These are phyloP conservation scores for Saccharomycopsis amapae DNA, from an alignment of 805 yeast genomes.

Conservation along the genomic window DNA sequence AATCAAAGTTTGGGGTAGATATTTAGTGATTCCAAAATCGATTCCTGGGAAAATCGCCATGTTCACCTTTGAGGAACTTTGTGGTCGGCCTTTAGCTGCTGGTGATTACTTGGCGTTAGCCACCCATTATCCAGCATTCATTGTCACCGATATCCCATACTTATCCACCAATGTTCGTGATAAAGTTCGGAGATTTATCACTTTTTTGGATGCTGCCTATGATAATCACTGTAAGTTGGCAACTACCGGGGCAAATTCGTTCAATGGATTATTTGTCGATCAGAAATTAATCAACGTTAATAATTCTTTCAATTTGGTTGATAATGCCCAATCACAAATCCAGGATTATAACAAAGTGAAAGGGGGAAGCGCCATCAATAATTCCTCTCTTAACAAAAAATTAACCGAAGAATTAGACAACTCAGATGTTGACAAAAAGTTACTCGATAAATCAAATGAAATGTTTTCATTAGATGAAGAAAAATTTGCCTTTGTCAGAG, in stretches of 20 bases:
- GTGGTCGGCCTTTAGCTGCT: conserved; percentile 84
- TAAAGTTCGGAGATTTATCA: conserved; percentile 83
- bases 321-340: conserved; percentile 29
- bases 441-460: conserved; percentile 23
- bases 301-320: conserved; percentile 34
- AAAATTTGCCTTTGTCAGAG: conserved; percentile 93
- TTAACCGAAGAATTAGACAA: conserved; percentile 7
- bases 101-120: conserved; percentile 91
- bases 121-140: conserved; percentile 61
- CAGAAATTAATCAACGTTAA: conserved; percentile 53
- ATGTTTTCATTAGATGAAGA: conserved; percentile 92
- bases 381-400: conserved; percentile 4
- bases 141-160: conserved; percentile 91
- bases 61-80: conserved; percentile 77
- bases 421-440: conserved; percentile 11
- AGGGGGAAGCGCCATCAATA: conserved; percentile 22
- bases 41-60: conserved; percentile 81
- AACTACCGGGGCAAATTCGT: conserved; percentile 82
- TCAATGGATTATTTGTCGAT: conserved; percentile 78
- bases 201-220: conserved; percentile 91
- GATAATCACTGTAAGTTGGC: conserved; percentile 85
- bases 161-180: conserved; percentile 74
- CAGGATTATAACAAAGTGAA: conserved; percentile 28
- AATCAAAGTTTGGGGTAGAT: conserved; percentile 80
- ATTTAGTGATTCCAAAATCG: conserved; percentile 65